phyloP scores from a whole-genome alignment of 257 asterid species.

The Buddleja alternifolia region DNA sequence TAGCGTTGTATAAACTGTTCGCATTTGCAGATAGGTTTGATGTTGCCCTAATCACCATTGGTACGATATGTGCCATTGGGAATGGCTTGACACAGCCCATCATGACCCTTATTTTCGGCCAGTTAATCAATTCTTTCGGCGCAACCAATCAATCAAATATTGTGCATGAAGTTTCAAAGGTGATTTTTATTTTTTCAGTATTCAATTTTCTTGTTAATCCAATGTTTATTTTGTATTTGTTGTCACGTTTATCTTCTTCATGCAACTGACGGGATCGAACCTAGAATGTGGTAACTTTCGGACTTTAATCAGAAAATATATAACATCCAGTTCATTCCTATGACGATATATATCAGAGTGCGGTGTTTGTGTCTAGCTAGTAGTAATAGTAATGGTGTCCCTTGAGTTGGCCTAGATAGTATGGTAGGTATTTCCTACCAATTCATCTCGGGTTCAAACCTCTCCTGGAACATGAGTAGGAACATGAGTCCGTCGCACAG shows the following conservation, averaged over 20 bases:
- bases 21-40: constrained; percentile 66
- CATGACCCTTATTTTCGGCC: constrained; percentile 72
- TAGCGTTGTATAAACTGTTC: constrained; percentile 55
- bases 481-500: too few species aligned
- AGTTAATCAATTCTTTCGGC: constrained; percentile 66
- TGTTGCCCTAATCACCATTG: constrained; percentile 43
- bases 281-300: too few species aligned
- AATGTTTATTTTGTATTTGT: neutral
- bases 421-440: too few species aligned
- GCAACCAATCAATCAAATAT: constrained; percentile 32
- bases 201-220: neutral
- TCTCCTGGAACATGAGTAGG: too few species aligned
- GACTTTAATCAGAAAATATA: too few species aligned
- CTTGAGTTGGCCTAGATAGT: too few species aligned
- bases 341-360: too few species aligned
- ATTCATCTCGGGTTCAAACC: too few species aligned
- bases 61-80: constrained; percentile 55
- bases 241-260: neutral
- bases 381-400: too few species aligned
- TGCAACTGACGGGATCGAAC: too few species aligned
- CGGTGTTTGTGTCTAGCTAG: too few species aligned
- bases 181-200: neutral
- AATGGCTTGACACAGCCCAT: constrained; percentile 73
- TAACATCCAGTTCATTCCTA: too few species aligned
- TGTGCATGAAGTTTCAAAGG: constrained; percentile 59